Evolutionary conservation across 805 yeast genomes (phyloP).

Genomic region (Grigorovia yakushimaensis): DNA sequence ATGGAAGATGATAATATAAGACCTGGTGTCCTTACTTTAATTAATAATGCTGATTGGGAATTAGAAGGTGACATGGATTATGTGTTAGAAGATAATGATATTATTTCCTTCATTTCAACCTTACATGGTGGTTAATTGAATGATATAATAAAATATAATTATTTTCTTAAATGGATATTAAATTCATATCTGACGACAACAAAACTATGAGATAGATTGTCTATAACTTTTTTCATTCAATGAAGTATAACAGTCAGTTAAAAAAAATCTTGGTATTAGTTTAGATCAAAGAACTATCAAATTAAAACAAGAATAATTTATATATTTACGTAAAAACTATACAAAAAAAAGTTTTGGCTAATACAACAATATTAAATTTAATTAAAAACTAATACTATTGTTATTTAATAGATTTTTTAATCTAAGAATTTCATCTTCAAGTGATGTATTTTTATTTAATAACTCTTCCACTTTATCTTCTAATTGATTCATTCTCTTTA

Average conservation of each 20-base stretch:
- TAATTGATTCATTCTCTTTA: constrained; percentile 76
- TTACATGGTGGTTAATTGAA: constrained; percentile 77
- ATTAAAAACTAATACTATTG: not conserved
- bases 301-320: too few relatives aligned
- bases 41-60: constrained; percentile 97
- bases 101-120: constrained; percentile 82
- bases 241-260: too few relatives aligned
- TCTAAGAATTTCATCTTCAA: constrained; percentile 56
- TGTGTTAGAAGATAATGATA: constrained; percentile 64
- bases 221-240: too few relatives aligned
- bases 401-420: constrained; percentile 39
- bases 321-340: too few relatives aligned
- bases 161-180: too few relatives aligned
- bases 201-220: too few relatives aligned
- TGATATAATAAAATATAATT: too few relatives aligned
- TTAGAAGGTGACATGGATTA: constrained; percentile 81
- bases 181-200: too few relatives aligned
- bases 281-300: too few relatives aligned
- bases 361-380: not conserved
- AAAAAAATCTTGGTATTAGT: too few relatives aligned
- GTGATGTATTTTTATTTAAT: constrained; percentile 44
- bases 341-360: not conserved
- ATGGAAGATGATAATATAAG: constrained; percentile 74
- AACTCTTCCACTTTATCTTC: constrained; percentile 68
- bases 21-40: constrained; percentile 85